Evolutionary conservation across 768 basidiomycete species (phyloP).

Genomic region (Mycena floridula): DNA sequence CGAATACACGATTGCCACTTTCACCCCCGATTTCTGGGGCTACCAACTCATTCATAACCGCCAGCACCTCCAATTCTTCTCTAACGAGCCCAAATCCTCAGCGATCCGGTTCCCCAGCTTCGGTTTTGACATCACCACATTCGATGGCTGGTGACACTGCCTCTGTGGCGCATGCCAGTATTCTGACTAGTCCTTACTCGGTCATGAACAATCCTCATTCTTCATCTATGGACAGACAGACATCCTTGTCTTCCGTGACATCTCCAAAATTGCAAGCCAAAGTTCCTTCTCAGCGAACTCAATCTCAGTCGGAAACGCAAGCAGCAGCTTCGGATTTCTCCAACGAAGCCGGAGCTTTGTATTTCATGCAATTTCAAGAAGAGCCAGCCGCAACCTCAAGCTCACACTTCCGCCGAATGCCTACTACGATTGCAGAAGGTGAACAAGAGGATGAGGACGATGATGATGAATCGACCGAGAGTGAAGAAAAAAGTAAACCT

Average conservation of each 20-base stretch:
- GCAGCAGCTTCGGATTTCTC: slow-evolving; percentile 26
- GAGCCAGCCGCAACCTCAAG: slow-evolving; percentile 5
- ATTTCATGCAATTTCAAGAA: slow-evolving; percentile 54
- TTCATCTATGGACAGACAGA: no score
- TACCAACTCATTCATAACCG: no score
- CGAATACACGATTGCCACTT: neutral
- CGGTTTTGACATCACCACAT: slow-evolving; percentile 30
- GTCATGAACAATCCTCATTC: no score
- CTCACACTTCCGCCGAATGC: slow-evolving; percentile 28
- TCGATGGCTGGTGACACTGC: slow-evolving; percentile 12
- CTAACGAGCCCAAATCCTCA: slow-evolving; percentile 6
- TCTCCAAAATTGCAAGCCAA: slow-evolving; percentile 1
- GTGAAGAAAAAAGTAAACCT: slow-evolving; percentile 2
- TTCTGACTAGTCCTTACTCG: slow-evolving; percentile 34
- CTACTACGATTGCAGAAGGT: slow-evolving; percentile 38
- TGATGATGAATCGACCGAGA: slow-evolving; percentile 17
- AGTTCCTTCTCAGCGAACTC: no score
- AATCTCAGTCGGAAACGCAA: no score
- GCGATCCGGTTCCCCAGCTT: slow-evolving; percentile 11
- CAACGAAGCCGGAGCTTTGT: slow-evolving; percentile 58
- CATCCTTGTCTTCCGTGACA: neutral
- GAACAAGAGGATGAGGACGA: slow-evolving; percentile 33
- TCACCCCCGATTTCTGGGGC: no score
- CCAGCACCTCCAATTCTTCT: no score
- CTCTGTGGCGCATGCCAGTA: slow-evolving; percentile 10